Base-by-base conservation (phyloP, 73 alveolate genomes). In the Paramecium pentaurelia region DNA sequence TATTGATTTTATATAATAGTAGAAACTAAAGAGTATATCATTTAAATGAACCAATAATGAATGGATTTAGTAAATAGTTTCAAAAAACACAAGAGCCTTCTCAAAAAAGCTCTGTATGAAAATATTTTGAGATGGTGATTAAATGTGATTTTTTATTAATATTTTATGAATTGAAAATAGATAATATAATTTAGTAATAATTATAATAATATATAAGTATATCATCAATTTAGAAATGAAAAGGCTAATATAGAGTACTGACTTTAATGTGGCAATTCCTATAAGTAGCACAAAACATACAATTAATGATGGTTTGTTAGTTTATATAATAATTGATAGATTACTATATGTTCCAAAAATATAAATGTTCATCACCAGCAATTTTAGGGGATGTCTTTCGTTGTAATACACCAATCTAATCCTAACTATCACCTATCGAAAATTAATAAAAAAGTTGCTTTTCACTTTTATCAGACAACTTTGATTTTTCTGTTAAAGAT, bases 401-500 rank as follows among this genome's bases (percentile, higher is more conserved):
- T 22, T 34, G 22, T 14, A 22, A 27, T n/a, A 75, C 60, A 40
- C 88, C 88, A 34, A 22, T 75, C 60, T 45, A 75, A 75, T 75
- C 38, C 10, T 37, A 75, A 40, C 49, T 75, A 75, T 75, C 88
- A 30, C 88, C 88, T 6, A 75, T 37, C 20, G 58, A 75, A 40
- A 32, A 32, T 38, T 45, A 45, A 75, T 32, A 45, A 40, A 45
- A 75, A 40, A 75, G 60, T 34, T 37, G 60, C 40, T 22, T 37
- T 14, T 75, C 88, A 75, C 38, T 37, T 14, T 22, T 34, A 22
- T 75, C 88, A 75, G 88, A 75, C 38, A 34, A 75, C 49, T 75
- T 75, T 37, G 88, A 75, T 75, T 36, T 75, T 75, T 75, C 88
- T 34, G 88, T 75, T 75, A 75, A 75, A 54, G 70, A 54, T 54